Conservation (phyloP, 257 asterid species). For the Solanum clarkiae region DNA sequence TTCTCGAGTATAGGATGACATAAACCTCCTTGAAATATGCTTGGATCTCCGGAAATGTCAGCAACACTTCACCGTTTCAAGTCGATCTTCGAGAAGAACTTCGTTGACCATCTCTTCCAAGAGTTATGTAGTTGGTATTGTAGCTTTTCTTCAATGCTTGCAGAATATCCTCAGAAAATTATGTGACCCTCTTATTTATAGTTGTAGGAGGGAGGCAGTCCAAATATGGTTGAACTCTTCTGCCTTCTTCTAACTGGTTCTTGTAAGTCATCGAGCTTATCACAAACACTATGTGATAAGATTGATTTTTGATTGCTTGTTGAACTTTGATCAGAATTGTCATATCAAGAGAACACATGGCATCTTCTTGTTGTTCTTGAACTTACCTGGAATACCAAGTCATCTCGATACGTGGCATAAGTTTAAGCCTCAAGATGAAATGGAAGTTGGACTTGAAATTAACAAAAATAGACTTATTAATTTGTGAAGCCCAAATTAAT, state of each 20-base stretch:
- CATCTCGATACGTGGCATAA: too few species aligned
- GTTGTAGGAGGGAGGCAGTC: neutral
- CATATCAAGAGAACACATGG: neutral
- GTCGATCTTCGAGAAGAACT: too few species aligned
- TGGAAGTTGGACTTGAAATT: neutral
- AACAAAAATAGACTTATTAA: neutral
- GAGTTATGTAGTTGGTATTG: too few species aligned
- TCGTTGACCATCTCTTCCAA: too few species aligned
- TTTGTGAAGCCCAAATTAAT: neutral
- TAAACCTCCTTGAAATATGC: too few species aligned
- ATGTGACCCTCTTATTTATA: neutral
- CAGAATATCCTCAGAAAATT: neutral
- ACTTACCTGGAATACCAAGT: neutral
- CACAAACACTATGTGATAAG: neutral
- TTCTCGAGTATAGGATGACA: too few species aligned
- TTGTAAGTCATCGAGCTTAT: neutral
- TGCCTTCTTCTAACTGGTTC: neutral
- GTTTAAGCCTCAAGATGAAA: neutral
- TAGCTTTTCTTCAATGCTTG: neutral
- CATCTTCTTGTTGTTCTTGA: neutral
- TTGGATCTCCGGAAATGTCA: too few species aligned
- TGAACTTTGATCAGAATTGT: neutral
- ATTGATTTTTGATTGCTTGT: neutral
- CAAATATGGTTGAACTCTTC: neutral
- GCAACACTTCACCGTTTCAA: too few species aligned